phyloP scores from a whole-genome alignment of 176 grass and related monocot species.

The Bothriochloa decipiens region DNA sequence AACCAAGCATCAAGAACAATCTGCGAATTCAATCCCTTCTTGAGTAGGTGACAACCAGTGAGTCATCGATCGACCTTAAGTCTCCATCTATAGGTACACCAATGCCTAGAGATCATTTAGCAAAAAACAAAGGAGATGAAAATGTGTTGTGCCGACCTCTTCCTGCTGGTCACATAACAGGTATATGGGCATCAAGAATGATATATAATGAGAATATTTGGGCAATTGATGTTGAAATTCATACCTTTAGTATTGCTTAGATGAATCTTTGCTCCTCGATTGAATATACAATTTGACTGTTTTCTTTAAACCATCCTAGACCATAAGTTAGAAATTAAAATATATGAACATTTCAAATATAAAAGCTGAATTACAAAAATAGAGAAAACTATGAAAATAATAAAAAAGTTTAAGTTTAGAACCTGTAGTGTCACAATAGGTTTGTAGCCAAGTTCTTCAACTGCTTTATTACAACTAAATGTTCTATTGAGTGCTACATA shows the following conservation, averaged over 20 bases:
- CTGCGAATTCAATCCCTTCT: too few relatives aligned
- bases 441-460: conserved; percentile 66
- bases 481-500: conserved; percentile 62
- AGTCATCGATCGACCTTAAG: too few relatives aligned
- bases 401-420: background rate
- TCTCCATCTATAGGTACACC: too few relatives aligned
- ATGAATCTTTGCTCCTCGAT: background rate
- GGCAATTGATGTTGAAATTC: background rate
- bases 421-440: conserved; percentile 71
- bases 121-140: too few relatives aligned
- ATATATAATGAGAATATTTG: background rate
- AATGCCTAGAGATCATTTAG: too few relatives aligned
- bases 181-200: background rate
- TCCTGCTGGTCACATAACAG: too few relatives aligned
- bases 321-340: background rate
- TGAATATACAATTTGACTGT: background rate
- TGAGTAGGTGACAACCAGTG: too few relatives aligned
- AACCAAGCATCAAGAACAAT: too few relatives aligned
- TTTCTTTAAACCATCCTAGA: background rate
- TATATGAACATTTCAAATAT: background rate
- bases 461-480: conserved; percentile 58
- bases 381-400: background rate
- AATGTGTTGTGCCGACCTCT: too few relatives aligned
- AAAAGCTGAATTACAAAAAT: background rate
- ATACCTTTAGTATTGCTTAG: background rate